Base-by-base conservation (phyloP, 495 filamentous ascomycete genomes). In the Haplographium delicatum region DNA sequence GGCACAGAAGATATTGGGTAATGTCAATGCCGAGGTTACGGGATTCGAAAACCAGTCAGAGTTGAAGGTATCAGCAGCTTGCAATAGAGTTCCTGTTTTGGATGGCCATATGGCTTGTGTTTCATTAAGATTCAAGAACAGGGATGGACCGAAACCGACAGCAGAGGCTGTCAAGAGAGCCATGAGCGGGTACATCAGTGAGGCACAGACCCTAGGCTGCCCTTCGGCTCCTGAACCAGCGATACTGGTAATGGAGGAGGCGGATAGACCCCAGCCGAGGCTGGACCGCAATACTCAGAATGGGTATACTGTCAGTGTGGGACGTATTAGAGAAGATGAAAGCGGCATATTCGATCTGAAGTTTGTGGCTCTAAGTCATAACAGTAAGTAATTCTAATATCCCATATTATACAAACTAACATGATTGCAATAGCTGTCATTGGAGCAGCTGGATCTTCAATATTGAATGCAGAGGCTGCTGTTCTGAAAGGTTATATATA, bases 401-500 rank as follows among this genome's bases (percentile, higher is more conserved):
- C n/a, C n/a, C n/a, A n/a, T n/a, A n/a, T n/a, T n/a, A n/a, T n/a
- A n/a, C n/a, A n/a, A n/a, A n/a, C n/a, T n/a, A n/a, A n/a, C n/a
- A n/a, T n/a, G n/a, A n/a, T 19, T 18, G 2, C 30, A 6, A 51
- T 44, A 85, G 82, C 91, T 37, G 83, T 98, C 35, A 91, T 98
- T 62, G 91, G 91, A 57, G 93, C 93, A 30, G 90, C 93, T 8
- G 93, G 93, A 26, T 93, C 88, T 7, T 95, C 88, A 13, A 94
- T 96, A 64, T 69, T 98, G 49, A 96, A 96, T 65, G 88, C 90
- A 10, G 93, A 96, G 66, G 88, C 90, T 27, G 91, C 91, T 28
- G 81, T 96, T 20, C 77, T 96, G 42, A 94, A 90, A 71, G 93
- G 91, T 7, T 88, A 83, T 57, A 74, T 89, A n/a, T 52, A 38